Evolutionary conservation across 306 rosid genomes (phyloP), one percentile per base, ranked within the genome.

Genomic region (Astragalus glycyphyllos): DNA sequence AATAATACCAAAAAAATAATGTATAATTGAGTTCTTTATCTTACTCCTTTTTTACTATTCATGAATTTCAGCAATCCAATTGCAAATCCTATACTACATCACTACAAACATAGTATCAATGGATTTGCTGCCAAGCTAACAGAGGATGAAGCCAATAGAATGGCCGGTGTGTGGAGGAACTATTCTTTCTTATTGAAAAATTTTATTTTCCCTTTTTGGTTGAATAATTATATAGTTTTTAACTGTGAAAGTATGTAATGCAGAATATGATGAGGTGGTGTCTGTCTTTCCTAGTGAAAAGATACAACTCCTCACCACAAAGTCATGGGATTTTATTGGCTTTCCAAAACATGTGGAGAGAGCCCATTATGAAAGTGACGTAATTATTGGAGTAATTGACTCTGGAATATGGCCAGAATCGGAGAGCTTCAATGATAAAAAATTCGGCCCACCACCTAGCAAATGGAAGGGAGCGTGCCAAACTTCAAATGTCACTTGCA

Each of bases 301-400:
- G 54, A 51, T 20, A 15, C 41, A 69, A 10, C 84, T 76, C 11
- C 86, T 66, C 0, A 88, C 90, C n/a, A 88, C 94, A 61, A 81
- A 49, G 67, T 88, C 89, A 1, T 88, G 89, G 88, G 83, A 88
- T 55, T 88, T 88, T 68, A 26, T 88, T 65, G 94, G 88, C 4
- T 79, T 88, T 32, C 68, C 81, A 0, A 11, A 23, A 6, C 20
- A 69, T 0, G 81, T 74, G 13, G n/a, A 59, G 32, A 74, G 78
- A 78, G 11, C n/a, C 17, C 1, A 6, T 0, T 4, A 17, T 0
- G 87, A 88, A 74, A 80, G 81, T 35, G 51, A 84, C 12, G 10
- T 86, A 40, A 79, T 88, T 1, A 8, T 86, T 1, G 89, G 91
- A 16, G 38, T 88, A 29, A 1, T 88, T 0, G 91, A 86, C 77